These are phyloP conservation scores for Leishmania mexicana DNA, from an alignment of 208 protist species.

Conservation along the genomic window DNA sequence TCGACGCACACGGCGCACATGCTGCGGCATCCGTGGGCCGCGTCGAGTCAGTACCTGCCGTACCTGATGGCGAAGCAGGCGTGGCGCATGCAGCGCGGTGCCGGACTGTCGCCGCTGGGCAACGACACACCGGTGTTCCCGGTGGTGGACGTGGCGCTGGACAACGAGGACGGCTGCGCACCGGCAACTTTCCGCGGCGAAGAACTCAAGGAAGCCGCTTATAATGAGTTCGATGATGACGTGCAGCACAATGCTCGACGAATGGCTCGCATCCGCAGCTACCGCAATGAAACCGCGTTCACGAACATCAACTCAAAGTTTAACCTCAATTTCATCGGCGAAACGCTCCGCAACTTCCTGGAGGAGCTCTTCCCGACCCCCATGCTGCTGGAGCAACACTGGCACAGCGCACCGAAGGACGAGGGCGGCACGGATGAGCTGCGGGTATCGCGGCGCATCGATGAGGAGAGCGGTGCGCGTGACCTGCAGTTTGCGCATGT, in stretches of 20 bases:
- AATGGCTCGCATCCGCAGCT: constrained; percentile 8
- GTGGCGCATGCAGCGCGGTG: constrained; percentile 17
- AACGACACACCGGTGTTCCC: constrained; percentile 12
- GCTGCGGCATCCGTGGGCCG: constrained; percentile 26
- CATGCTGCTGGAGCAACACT: constrained; percentile 19
- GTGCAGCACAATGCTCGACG: neutral
- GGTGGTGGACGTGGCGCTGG: constrained; percentile 21
- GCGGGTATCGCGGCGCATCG: neutral
- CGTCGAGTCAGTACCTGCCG: constrained; percentile 23
- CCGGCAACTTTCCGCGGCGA: constrained; percentile 14
- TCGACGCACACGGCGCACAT: constrained; percentile 26
- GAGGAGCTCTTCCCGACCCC: constrained; percentile 22
- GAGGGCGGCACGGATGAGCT: neutral
- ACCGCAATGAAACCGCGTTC: neutral
- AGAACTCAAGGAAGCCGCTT: constrained; percentile 2
- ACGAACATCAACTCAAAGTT: constrained; percentile 32
- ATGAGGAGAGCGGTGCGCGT: neutral
- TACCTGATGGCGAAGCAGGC: constrained; percentile 30
- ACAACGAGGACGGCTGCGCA: constrained; percentile 29
- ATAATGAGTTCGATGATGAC: constrained; percentile 20
- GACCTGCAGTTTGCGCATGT: constrained; percentile 1
- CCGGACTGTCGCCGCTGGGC: neutral
- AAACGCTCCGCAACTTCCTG: constrained; percentile 11
- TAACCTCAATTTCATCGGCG: neutral
- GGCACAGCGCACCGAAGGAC: neutral